Evolutionary conservation across 164 flowering plant genomes (phyloP), one percentile per base, ranked within the genome.

Genomic region (Houttuynia cordata): DNA sequence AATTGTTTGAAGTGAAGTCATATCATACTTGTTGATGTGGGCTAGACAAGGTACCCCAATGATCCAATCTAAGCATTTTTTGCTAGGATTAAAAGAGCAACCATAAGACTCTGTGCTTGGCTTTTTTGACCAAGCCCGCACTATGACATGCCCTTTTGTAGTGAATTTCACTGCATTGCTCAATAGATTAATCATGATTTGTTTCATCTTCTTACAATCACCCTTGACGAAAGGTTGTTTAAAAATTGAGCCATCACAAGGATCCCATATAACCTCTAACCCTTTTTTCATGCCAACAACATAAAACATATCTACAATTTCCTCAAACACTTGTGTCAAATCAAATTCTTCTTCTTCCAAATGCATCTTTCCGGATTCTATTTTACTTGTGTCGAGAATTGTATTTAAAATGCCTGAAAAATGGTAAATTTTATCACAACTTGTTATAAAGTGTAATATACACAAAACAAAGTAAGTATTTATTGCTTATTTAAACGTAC

Each of bases 121-220:
- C 65, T 83, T 83, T 64, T 53, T 78, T 6, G 75, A 84, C 88
- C 84, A 80, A 37, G 78, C 88, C 49, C 93, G 78, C 34, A 94
- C 67, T 0, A 71, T 25, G 13, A 88, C 72, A 60, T 83, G 85
- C 7, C 97, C 97, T 40, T 85, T 76, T 5, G 74, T 45, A 10
- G 99, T 94, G 62, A 85, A 94, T 61, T 91, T 94, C 10, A 83
- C 83, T 19, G 97, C 99, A 72, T 94, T 94, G 71, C 90, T 88
- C 12, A 94, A 62, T 59, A 94, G 66, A 63, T 94, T 90, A 58
- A 62, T 53, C n/a, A 91, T 23, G 6, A 94, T 64, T 56, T 85
- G 97, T 47, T 80, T 78, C 13, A 94, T 78, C 63, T 74, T 90
- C 39, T 74, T 79, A 0, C 77, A 67, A 58, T 94, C 97, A 18